Base-by-base conservation (phyloP, 257 asterid species). In the Orobanche coerulescens region DNA sequence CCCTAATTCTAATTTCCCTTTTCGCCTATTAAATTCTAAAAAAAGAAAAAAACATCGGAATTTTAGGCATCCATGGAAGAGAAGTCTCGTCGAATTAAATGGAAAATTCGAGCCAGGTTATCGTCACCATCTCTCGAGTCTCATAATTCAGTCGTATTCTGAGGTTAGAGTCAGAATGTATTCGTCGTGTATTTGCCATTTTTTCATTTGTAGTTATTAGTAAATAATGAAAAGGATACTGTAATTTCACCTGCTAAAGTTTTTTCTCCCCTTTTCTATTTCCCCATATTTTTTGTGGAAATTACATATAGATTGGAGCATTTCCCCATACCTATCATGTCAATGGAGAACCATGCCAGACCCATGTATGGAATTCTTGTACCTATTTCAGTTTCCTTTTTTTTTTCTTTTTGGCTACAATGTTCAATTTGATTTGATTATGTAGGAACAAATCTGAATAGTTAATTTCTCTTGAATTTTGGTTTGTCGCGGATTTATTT, bases 311-410 rank as follows among this genome's bases (percentile, higher is more conserved):
- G 96, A 43, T 77, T 54, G 90, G 83, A 72, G 78, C 67, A 14
- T 81, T 84, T 75, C 94, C 87, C 64, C 96, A 92, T 67, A 51
- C 44, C 28, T 92, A 92, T 75, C 96, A 86, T 72, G 79, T 82
- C 37, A 24, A 77, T 46, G 89, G 79, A 46, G 82, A 64, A 36
- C 81, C 92, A 40, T 92, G 98, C 73, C 75, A 30, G 36, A 84
- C 96, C 25, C 94, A 88, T 70, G 98, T 92, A 86, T 37, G 79
- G 30, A 14, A 65, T 55, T 53, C 61, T 61, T 25, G 28, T 28
- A 53, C 62, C 34, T 39, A 6, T 26, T 19, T 30, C 12, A 2
- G 14, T 51, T 19, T 30, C 37, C 28, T 19, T 4, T 19, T 30
- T 9, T 1, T 12, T 51, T 19, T 30, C 37, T 26, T 19, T 4